Evolutionary conservation across 805 yeast genomes (phyloP), one percentile per base, ranked within the genome.

Genomic region (Sugiyamaella chiloensis): DNA sequence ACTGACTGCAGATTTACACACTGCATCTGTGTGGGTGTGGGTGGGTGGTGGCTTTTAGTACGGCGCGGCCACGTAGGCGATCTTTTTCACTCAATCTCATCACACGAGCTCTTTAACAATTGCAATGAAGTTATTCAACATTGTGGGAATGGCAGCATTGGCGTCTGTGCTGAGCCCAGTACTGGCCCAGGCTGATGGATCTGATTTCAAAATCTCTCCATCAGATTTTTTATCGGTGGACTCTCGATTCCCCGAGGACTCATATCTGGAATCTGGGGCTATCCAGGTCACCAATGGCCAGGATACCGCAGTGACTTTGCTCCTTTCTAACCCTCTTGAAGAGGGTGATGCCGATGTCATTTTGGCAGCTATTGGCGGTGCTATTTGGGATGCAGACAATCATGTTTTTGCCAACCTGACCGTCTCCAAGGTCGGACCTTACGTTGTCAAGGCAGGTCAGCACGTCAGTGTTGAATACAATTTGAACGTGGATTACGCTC

Each of bases 371-470:
- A 45, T 51, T 34, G 58, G 56, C 23, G 58, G 62, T 40, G 26
- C 54, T 27, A 43, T 60, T 52, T 48, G 46, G 50, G 52, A 52
- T 14, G 21, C 12, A 4, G 42, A 40, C 9, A 50, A 44, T 39
- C 46, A 42, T 39, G 37, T 52, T 30, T 52, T 47, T 40, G 39
- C 58, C 40, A 85, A 86, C 63, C 70, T 87, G 61, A 79, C 93
- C 21, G 76, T 79, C 44, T 76, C 80, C 42, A 70, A 76, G 47
- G 64, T 85, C 46, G 90, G 85, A 12, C 87, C 89, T 14, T 51
- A 81, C 44, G 56, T 62, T 6, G 68, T 83, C 47, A 69, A 64
- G 16, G 67, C 80, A 3, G 82, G 83, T 40, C 74, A 75, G 51
- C 54, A 72, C 12, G 69, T 63, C 14, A 57, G 60, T 17, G 79